Evolutionary conservation across 2,329 filamentous ascomycete genomes (phyloP).

Genomic region (Didymella pomorum): DNA sequence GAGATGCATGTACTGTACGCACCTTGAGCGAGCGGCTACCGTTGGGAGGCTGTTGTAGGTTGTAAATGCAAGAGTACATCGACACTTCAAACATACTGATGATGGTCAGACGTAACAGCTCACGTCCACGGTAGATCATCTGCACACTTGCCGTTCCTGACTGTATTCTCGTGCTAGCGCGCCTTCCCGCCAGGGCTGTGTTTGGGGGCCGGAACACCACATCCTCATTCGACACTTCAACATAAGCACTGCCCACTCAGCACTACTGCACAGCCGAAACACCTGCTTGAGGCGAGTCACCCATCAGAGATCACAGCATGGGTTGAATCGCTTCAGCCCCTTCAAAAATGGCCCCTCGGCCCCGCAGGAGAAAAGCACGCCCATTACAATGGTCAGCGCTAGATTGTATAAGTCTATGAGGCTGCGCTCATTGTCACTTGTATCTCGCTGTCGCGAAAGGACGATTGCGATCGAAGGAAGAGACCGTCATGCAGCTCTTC

Average conservation of each 20-base stretch:
- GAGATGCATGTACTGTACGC: neutral
- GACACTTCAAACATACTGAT: neutral
- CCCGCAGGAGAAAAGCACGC: neutral
- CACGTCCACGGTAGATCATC: neutral
- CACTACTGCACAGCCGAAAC: neutral
- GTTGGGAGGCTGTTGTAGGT: constrained; percentile 3
- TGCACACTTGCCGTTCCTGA: neutral
- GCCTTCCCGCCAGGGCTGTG: neutral
- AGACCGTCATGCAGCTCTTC: neutral
- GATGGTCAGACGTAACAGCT: neutral
- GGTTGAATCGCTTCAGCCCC: neutral
- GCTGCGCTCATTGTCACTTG: neutral
- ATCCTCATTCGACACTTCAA: neutral
- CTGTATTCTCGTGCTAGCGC: neutral
- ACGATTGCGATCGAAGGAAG: neutral
- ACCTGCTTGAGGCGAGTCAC: neutral
- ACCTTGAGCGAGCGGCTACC: neutral
- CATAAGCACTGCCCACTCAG: neutral
- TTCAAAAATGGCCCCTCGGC: neutral
- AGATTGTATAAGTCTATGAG: neutral
- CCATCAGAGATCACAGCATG: neutral
- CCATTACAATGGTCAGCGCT: neutral
- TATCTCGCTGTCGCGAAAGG: neutral
- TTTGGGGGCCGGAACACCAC: neutral
- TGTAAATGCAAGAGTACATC: constrained; percentile 6